Evolutionary conservation across 2,329 filamentous ascomycete species (phyloP).

Genomic region (Aureobasidium sp.): DNA sequence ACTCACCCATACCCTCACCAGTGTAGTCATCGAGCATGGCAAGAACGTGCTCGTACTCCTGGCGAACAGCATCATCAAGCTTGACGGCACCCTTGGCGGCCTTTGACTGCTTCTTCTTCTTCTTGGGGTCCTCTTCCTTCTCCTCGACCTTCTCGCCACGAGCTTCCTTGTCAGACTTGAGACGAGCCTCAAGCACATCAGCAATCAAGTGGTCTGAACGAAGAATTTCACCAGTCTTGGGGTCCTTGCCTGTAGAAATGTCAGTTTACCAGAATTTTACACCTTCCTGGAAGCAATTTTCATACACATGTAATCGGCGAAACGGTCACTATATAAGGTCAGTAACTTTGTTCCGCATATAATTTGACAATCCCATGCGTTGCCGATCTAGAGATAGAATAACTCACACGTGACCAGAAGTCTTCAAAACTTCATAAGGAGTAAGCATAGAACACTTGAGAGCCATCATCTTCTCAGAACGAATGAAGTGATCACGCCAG

Average conservation of each 20-base stretch:
- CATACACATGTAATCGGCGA: slow-evolving; percentile 97
- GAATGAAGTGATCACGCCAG: slow-evolving; percentile 90
- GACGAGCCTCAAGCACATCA: slow-evolving; percentile 76
- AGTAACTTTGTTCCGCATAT: not conserved
- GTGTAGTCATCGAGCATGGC: slow-evolving; percentile 95
- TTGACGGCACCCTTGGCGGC: slow-evolving; percentile 63
- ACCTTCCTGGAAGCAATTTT: not conserved
- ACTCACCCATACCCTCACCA: slow-evolving; percentile 73
- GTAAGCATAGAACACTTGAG: slow-evolving; percentile 92
- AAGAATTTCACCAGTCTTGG: slow-evolving; percentile 94
- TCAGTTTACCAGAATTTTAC: no score
- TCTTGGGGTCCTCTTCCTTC: slow-evolving; percentile 71
- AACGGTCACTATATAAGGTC: slow-evolving; percentile 57
- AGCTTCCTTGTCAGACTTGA: slow-evolving; percentile 89
- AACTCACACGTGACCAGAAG: slow-evolving; percentile 78
- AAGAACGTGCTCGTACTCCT: slow-evolving; percentile 86
- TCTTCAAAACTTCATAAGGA: slow-evolving; percentile 89
- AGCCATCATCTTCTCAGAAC: slow-evolving; percentile 92
- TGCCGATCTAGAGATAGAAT: not conserved
- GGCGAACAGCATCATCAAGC: slow-evolving; percentile 75
- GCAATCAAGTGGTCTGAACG: slow-evolving; percentile 95
- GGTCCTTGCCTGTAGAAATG: slow-evolving; percentile 48
- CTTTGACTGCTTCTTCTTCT: slow-evolving; percentile 74
- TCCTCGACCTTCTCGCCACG: slow-evolving; percentile 71
- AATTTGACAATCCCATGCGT: not conserved